Percentiles rank a stretch among this genome's conserved stretches.
These are phyloP conservation scores for Peziza echinospora DNA, from an alignment of 495 filamentous ascomycete species.

Conservation along the genomic window DNA sequence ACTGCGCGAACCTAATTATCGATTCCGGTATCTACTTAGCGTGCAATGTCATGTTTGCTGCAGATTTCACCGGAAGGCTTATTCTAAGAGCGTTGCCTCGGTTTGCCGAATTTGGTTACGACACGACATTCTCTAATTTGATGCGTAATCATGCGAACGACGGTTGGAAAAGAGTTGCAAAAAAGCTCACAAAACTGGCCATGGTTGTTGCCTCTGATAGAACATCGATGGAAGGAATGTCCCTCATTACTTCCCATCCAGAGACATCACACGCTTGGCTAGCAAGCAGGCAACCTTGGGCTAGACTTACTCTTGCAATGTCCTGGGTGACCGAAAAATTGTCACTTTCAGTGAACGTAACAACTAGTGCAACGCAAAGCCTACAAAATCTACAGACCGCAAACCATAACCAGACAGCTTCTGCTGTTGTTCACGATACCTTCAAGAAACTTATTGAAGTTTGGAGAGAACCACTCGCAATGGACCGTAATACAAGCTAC, in stretches of 20 bases:
- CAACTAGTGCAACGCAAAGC: neutral
- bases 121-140: slow-evolving; percentile 23
- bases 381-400: neutral
- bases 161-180: slow-evolving; percentile 24
- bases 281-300: slow-evolving; percentile 13
- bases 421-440: neutral
- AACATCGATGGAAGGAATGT: neutral
- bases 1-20: slow-evolving; percentile 45
- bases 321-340: slow-evolving; percentile 13
- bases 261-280: slow-evolving; percentile 10
- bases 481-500: neutral
- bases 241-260: neutral
- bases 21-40: slow-evolving; percentile 36
- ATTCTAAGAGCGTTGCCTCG: slow-evolving; percentile 25
- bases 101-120: slow-evolving; percentile 23
- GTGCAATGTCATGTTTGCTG: slow-evolving; percentile 35
- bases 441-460: neutral
- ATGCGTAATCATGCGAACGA: slow-evolving; percentile 18
- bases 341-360: slow-evolving; percentile 5
- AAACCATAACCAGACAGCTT: neutral
- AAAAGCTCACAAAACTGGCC: slow-evolving; percentile 16
- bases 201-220: slow-evolving; percentile 5
- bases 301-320: slow-evolving; percentile 8
- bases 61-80: slow-evolving; percentile 25
- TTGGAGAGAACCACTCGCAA: neutral